Evolutionary conservation across 2,329 filamentous ascomycete species (phyloP).

Genomic region (Penicillium brevicompactum): DNA sequence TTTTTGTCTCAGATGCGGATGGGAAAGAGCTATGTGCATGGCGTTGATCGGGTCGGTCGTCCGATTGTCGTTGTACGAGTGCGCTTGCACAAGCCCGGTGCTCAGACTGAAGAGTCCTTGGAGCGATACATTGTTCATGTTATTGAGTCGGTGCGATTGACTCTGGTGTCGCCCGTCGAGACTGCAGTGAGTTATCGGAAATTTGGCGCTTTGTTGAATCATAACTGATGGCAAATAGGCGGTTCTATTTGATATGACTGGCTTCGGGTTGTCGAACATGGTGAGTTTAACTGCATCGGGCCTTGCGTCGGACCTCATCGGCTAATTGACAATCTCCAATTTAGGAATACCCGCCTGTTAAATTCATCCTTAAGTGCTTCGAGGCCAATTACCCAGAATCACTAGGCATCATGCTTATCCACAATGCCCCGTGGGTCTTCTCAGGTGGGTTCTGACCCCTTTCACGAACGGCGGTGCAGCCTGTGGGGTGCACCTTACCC

Average conservation of each 20-base stretch:
- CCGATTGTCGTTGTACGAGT: slow-evolving; percentile 84
- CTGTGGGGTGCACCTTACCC: too few species aligned
- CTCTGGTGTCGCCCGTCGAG: slow-evolving; percentile 76
- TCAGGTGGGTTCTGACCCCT: slow-evolving; percentile 60
- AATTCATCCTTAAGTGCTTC: slow-evolving; percentile 98
- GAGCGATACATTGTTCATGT: slow-evolving; percentile 88
- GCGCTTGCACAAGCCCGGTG: slow-evolving; percentile 77
- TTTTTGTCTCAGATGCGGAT: slow-evolving; percentile 81
- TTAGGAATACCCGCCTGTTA: slow-evolving; percentile 89
- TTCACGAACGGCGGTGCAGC: neutral
- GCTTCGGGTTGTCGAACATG: slow-evolving; percentile 94
- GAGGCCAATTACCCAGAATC: slow-evolving; percentile 96
- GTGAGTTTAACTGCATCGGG: slow-evolving; percentile 39
- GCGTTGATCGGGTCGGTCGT: slow-evolving; percentile 75
- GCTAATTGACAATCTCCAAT: neutral
- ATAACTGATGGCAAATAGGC: slow-evolving; percentile 57
- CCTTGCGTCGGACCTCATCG: neutral
- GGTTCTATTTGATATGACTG: slow-evolving; percentile 91
- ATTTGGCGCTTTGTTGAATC: neutral
- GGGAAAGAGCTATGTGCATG: slow-evolving; percentile 90
- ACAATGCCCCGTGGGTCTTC: slow-evolving; percentile 95
- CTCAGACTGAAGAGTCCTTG: slow-evolving; percentile 78
- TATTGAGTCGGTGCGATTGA: slow-evolving; percentile 87
- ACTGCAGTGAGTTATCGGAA: slow-evolving; percentile 67
- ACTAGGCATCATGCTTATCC: slow-evolving; percentile 81